Evolutionary conservation across 1,284 basidiomycete species (phyloP).

Genomic region (Ganoderma boninense): DNA sequence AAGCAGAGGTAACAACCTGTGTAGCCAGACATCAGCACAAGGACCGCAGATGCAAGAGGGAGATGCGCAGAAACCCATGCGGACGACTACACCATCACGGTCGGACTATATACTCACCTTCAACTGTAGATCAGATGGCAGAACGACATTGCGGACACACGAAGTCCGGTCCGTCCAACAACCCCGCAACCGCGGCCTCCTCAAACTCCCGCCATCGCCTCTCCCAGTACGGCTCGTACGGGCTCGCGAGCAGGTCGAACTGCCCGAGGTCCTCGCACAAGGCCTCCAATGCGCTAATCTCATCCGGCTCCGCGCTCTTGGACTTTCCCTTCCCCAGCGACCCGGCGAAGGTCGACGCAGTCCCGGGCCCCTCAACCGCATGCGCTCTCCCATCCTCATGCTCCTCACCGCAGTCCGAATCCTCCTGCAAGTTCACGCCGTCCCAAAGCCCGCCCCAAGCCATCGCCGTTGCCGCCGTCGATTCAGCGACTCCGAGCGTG

Average conservation of each 20-base stretch:
- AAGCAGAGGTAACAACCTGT: too few relatives aligned
- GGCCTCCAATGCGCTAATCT: constrained; percentile 8
- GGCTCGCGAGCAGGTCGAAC: constrained; percentile 26
- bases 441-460: constrained; percentile 1
- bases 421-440: background rate
- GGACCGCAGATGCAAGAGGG: background rate
- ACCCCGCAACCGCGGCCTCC: background rate
- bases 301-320: background rate
- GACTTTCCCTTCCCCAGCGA: background rate
- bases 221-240: constrained; percentile 31
- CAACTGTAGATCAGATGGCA: constrained; percentile 25
- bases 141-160: constrained; percentile 31
- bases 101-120: background rate
- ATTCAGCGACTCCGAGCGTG: too few relatives aligned
- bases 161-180: constrained; percentile 17
- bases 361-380: background rate
- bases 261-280: constrained; percentile 16
- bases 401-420: background rate
- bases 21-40: background rate
- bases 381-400: background rate
- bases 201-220: constrained; percentile 19
- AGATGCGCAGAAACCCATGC: too few relatives aligned
- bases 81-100: too few relatives aligned
- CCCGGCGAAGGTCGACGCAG: background rate
- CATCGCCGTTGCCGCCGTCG: background rate